These are phyloP conservation scores for Colletotrichum chlorophyti DNA, from an alignment of 2,329 filamentous ascomycete species.

Conservation along the genomic window DNA sequence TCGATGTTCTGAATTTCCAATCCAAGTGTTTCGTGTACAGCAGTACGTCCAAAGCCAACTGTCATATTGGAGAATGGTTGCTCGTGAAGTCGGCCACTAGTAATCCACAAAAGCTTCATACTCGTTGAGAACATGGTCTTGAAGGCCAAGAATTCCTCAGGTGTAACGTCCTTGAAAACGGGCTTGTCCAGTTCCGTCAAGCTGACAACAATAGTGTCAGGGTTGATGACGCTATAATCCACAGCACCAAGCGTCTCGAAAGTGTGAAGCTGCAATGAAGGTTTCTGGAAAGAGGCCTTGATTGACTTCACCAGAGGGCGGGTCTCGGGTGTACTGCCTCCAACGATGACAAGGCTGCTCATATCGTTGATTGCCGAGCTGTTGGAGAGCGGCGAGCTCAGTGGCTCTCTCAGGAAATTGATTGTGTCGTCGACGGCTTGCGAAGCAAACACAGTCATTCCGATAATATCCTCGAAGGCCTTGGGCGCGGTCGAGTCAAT, in stretches of 20 bases:
- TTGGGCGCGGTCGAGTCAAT: slow-evolving; percentile 4
- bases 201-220: background rate
- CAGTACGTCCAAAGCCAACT: slow-evolving; percentile 15
- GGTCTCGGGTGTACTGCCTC: background rate
- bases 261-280: background rate
- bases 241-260: background rate
- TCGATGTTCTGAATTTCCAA: slow-evolving; percentile 15
- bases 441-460: slow-evolving; percentile 30
- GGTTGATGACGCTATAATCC: background rate
- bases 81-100: slow-evolving; percentile 25
- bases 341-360: background rate
- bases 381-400: no score
- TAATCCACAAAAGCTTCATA: slow-evolving; percentile 31
- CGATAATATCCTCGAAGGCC: background rate
- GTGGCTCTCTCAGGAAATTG: background rate
- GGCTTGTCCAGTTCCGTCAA: slow-evolving; percentile 25
- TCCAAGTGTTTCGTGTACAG: slow-evolving; percentile 4
- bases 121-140: slow-evolving; percentile 26
- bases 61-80: slow-evolving; percentile 30
- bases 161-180: slow-evolving; percentile 40
- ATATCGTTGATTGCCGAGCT: background rate
- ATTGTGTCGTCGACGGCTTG: slow-evolving; percentile 29
- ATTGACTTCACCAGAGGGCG: background rate
- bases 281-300: background rate
- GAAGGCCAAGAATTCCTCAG: slow-evolving; percentile 32